phyloP scores from a whole-genome alignment of 1,284 basidiomycete species.

The Leccinum fallax region DNA sequence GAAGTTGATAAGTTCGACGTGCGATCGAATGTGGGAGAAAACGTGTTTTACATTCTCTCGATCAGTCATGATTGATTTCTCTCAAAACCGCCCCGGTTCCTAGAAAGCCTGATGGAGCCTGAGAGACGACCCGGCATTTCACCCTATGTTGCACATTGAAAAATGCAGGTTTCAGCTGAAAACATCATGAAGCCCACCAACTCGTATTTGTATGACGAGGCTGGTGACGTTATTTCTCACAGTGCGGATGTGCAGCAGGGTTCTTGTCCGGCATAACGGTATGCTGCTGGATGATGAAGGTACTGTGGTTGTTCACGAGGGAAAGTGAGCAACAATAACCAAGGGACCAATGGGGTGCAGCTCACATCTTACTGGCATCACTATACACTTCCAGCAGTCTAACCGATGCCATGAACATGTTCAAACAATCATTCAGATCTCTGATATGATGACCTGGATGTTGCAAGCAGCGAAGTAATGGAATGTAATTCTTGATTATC shows the following conservation, averaged over 20 bases:
- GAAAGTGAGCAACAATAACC: not conserved
- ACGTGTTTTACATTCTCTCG: not conserved
- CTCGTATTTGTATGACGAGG: not conserved
- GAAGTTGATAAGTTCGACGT: not conserved
- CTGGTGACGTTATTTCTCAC: not conserved
- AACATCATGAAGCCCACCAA: not conserved
- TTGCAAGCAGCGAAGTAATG: no score
- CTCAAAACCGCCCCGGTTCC: not conserved
- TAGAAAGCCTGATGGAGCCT: not conserved
- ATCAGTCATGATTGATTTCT: not conserved
- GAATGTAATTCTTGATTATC: no score
- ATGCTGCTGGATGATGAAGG: not conserved
- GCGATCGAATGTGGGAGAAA: not conserved
- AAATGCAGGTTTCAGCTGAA: not conserved
- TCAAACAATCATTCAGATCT: no score
- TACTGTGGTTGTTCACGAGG: not conserved
- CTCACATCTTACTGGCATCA: not conserved
- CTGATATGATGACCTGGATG: no score
- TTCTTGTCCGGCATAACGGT: no score
- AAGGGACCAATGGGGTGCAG: not conserved
- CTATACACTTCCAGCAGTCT: not conserved
- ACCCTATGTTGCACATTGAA: not conserved
- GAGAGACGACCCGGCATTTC: no score
- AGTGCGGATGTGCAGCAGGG: not conserved
- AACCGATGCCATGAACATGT: not conserved